A percentile compares a stretch with the other conserved stretches of the same genome.
Conservation (phyloP, 163 green algal genomes). For the Scenedesmus sp. region DNA sequence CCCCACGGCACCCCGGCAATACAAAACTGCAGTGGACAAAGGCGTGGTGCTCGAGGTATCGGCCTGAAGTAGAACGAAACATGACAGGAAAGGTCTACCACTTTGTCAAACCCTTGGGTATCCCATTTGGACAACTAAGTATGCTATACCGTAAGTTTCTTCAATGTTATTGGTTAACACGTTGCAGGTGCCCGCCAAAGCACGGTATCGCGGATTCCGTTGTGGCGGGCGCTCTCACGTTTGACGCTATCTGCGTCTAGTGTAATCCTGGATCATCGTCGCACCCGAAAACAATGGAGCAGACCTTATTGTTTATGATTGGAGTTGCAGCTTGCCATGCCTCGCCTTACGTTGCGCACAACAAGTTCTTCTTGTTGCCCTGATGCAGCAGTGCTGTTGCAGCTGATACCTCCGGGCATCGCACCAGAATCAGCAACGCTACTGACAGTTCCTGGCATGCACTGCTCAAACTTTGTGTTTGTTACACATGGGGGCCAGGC, state of each 20-base stretch:
- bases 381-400: too few relatives aligned
- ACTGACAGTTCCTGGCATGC: too few relatives aligned
- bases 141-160: too few relatives aligned
- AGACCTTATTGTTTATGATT: too few relatives aligned
- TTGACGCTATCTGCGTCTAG: neutral
- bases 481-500: too few relatives aligned
- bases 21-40: neutral
- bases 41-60: neutral
- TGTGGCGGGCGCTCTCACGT: neutral
- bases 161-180: neutral
- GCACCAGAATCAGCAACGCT: too few relatives aligned
- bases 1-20: neutral
- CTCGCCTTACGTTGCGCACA: too few relatives aligned
- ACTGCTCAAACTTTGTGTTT: too few relatives aligned
- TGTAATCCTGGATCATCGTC: neutral
- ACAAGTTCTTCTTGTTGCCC: too few relatives aligned
- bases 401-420: too few relatives aligned
- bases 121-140: neutral
- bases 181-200: neutral
- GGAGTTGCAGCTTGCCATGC: too few relatives aligned
- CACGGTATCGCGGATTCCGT: neutral
- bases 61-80: neutral
- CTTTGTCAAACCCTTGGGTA: neutral
- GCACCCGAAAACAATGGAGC: too few relatives aligned
- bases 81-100: slow-evolving; percentile 5